Base-by-base conservation (phyloP, 495 filamentous ascomycete genomes). In the Penicillium coprophilum region DNA sequence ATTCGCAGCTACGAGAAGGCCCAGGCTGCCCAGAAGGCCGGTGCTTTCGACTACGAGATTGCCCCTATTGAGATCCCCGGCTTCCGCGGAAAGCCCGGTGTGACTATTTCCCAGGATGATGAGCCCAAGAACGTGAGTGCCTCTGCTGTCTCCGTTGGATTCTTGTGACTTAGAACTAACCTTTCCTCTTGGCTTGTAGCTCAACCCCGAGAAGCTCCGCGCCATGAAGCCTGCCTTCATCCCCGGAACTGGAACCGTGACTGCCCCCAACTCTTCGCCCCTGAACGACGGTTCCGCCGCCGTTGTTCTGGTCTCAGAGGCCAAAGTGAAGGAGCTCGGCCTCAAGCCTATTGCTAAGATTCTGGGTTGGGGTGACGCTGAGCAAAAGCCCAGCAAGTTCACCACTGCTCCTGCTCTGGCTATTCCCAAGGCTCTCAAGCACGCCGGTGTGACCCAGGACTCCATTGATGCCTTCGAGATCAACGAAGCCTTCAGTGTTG, bases 401-500 rank as follows among this genome's bases (percentile, higher is more conserved):
- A 98, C 94, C 55, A 96, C 91, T 53, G 86, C 94, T 5, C 94
- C 94, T 23, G 83, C 94, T n/a, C 80, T 97, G 45, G 94, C 94
- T 28, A 94, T 98, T 53, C 94, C 94, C 57, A 97, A 97, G 80
- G 94, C 94, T 13, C 83, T 97, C 59, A 88, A 89, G 80, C 92
- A 98, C 72, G 94, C 94, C 34, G 85, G 86, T 55, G 73, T 97
- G 47, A 80, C 84, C 32, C 82, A 85, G 61, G 80, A 87, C 43
- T 76, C 86, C 38, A 82, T 98, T 48, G 93, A 97, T 65, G 93
- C 86, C 60, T 97, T 93, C 66, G 94, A 98, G 81, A 96, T 98
- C 80, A 98, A 98, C 75, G 94, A 98, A 77, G 94, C 94, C 6
- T 98, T 98, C 81, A 92, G 88, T 41, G 94, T 98, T 23, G 94